These are phyloP conservation scores for Eucalyptus tenuipes DNA, from an alignment of 345 rosid genomes.

Conservation along the genomic window DNA sequence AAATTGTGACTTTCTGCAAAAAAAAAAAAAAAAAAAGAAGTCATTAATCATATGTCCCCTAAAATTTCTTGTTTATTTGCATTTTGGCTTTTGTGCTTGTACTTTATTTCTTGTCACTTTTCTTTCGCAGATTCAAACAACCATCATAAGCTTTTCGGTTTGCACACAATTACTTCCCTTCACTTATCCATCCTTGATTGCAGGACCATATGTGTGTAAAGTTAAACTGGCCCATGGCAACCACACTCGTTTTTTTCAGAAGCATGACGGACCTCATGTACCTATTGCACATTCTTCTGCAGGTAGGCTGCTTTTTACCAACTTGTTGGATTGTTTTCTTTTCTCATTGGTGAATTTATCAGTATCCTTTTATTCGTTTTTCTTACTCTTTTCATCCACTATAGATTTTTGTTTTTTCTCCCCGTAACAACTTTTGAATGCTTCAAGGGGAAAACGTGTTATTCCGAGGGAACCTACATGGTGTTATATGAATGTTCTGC, in stretches of 20 bases:
- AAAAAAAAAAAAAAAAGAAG: no score
- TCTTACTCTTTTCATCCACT: not conserved
- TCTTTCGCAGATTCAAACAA: not conserved
- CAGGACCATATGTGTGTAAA: constrained; percentile 48
- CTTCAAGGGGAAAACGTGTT: not conserved
- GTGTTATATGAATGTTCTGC: not conserved
- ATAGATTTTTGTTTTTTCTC: not conserved
- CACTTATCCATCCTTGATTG: constrained; percentile 3
- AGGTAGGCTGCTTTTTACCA: constrained; percentile 27
- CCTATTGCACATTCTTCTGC: constrained; percentile 66
- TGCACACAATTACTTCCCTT: not conserved
- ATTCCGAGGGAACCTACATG: not conserved
- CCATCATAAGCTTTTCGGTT: not conserved
- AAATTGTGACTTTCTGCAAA: not conserved
- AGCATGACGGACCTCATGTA: constrained; percentile 55
- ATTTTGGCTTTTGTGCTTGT: not conserved
- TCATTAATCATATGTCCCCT: not conserved
- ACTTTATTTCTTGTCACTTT: not conserved
- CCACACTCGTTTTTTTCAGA: constrained; percentile 30
- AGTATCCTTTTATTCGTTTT: not conserved
- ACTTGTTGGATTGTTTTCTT: not conserved
- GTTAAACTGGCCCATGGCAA: constrained; percentile 34
- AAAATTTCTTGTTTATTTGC: not conserved
- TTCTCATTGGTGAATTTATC: not conserved
- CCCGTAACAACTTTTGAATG: not conserved